Evolutionary conservation across 345 rosid genomes (phyloP), one percentile per base, ranked within the genome.

Genomic region (Moringa oleifera): DNA sequence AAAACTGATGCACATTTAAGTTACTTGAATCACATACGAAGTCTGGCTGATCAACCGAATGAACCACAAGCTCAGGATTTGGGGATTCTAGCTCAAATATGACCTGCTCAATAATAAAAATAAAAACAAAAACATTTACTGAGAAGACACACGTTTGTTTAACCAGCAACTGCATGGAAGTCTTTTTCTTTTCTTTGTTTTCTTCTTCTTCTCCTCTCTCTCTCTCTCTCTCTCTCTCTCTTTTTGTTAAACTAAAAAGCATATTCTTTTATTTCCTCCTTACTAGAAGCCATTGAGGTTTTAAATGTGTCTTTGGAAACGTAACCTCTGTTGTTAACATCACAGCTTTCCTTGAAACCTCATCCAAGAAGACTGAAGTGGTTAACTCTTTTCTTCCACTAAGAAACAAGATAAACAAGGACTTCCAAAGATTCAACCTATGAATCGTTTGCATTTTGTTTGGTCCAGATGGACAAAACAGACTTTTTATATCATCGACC

Each of bases 51-150:
- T 81, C 77, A 7, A 84, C 86, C 0, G 86, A 72, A 20, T 84
- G 76, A 33, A 87, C 57, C 31, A 56, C 58, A 33, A 87, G 86
- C 69, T 79, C 71, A 0, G 76, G 49, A 41, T 72, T 71, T 16
- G 85, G 84, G 50, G 87, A 80, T 77, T 87, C 96, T 59, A 87
- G 22, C 82, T 88, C 97, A 12, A 93, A 80, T 51, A 88, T 60
- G 55, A 79, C 89, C 98, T 90, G 76, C 58, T 19, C 53, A 58
- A 46, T 3, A 15, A 20, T 12, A 63, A 71, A 5, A 5, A 50
- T 55, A 59, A 7, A 58, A 24, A 25, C 23, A 41, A 7, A 41
- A 7, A 41, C 17, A 15, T 41, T 41, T 41, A 41, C 47, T 41
- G 47, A 41, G 12, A 41, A 41, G 47, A 41, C 1, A 41, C 47